Conservation (phyloP, 805 yeast genomes). For the Candida boleticola region DNA sequence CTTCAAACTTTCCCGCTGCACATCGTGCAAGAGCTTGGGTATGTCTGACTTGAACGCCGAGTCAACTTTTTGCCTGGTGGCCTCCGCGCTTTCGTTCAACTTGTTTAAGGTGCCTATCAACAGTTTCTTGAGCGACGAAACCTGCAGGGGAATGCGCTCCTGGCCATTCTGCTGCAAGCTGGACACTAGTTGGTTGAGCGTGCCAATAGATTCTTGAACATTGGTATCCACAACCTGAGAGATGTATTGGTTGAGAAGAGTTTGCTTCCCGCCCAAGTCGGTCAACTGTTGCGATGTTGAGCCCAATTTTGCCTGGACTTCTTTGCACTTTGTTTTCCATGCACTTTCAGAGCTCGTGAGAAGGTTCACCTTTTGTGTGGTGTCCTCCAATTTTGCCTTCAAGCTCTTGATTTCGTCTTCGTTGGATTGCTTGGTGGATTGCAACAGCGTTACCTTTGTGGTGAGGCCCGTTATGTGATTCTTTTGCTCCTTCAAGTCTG, state of each 20-base stretch:
- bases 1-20: neutral
- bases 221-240: neutral
- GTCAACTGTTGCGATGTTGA: neutral
- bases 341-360: neutral
- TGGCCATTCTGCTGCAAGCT: neutral
- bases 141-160: neutral
- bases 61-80: neutral
- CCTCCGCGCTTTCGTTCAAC: neutral
- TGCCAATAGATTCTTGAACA: neutral
- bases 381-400: neutral
- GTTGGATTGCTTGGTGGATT: neutral
- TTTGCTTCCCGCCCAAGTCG: neutral
- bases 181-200: neutral
- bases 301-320: neutral
- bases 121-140: neutral
- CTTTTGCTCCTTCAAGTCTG: slow-evolving; percentile 18
- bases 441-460: neutral
- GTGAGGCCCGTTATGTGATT: neutral
- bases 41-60: neutral
- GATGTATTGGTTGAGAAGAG: neutral
- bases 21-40: neutral
- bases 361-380: neutral
- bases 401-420: neutral
- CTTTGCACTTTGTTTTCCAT: neutral
- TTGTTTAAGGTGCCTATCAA: neutral